phyloP scores from a whole-genome alignment of 2,329 filamentous ascomycete species.

The Cladophialophora psammophila region DNA sequence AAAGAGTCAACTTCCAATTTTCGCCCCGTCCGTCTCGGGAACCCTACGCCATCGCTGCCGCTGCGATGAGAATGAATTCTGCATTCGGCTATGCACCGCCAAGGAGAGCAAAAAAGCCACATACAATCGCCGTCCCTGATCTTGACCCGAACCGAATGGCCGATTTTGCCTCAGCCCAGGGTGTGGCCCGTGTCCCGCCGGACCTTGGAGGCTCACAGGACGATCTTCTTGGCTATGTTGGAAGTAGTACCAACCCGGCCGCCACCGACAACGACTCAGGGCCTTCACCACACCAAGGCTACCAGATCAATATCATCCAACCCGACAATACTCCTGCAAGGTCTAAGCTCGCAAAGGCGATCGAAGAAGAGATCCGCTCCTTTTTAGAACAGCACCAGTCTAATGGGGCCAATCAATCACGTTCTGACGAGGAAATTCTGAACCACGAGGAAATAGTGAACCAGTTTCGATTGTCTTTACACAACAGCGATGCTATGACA shows the following conservation, averaged over 20 bases:
- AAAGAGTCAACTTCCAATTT: conserved; percentile 7
- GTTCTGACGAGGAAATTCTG: conserved; percentile 27
- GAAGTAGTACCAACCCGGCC: conserved; percentile 13
- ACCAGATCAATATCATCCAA: conserved; percentile 21
- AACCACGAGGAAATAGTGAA: conserved; percentile 25
- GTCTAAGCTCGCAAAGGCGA: conserved; percentile 14
- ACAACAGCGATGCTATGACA: conserved; percentile 17
- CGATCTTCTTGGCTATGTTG: conserved; percentile 26
- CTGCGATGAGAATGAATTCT: background rate
- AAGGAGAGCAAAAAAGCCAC: conserved; percentile 6
- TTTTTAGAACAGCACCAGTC: conserved; percentile 25
- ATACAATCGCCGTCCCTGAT: conserved; percentile 28
- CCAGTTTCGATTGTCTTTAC: conserved; percentile 22
- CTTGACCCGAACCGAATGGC: conserved; percentile 20
- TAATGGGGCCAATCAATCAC: conserved; percentile 12
- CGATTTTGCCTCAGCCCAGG: conserved; percentile 22
- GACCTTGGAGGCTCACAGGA: conserved; percentile 26
- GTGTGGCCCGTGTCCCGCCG: conserved; percentile 12
- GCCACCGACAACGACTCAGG: background rate
- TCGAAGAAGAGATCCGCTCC: conserved; percentile 30
- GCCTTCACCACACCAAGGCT: conserved; percentile 17
- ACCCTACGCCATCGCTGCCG: background rate
- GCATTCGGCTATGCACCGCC: conserved; percentile 12
- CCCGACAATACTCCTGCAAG: conserved; percentile 13
- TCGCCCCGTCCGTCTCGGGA: conserved; percentile 2